Evolutionary conservation across 495 filamentous ascomycete species (phyloP), one percentile per base, ranked within the genome.

Genomic region (Aspergillus ostianus): DNA sequence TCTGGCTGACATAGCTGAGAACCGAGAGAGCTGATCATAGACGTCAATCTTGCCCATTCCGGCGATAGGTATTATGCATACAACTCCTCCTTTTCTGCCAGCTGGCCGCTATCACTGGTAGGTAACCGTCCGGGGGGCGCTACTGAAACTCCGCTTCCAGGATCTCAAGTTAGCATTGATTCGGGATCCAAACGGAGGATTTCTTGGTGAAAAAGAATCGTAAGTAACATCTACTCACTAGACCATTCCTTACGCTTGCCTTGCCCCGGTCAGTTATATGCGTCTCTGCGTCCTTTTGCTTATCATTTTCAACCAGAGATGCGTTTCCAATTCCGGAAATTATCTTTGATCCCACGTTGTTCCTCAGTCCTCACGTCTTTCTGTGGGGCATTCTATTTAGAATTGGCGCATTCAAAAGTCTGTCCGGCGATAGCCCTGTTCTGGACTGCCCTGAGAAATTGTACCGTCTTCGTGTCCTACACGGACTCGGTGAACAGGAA

Each of bases 71-170:
- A n/a, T 72, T 53, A 8, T 79, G 67, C 13, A 73, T 76, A 49
- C 55, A 78, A 52, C 52, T 74, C 18, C 65, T 65, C 46, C 58
- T 79, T 58, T 77, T 70, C 61, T 68, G 51, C 53, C 61, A 79
- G 59, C 70, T 79, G 17, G 71, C 65, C 9, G 66, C 68, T 49
- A 71, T 77, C 44, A 76, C 71, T 23, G 66, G 23, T 46, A 77
- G n/a, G n/a, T n/a, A n/a, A 64, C 59, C 64, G 66, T 56, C 72
- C 67, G 15, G 44, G 57, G 54, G 69, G n/a, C 67, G 0, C 62
- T 78, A 18, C 53, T 79, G 4, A n/a, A 74, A 9, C 68, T 79
- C 51, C 64, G 65, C 52, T 75, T 64, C 57, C 20, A 32, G 51
- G 56, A 68, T 46, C 36, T 72, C 3, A 57, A 19, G 36, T 32